A percentile compares a stretch with the other conserved stretches of the same genome.
Conservation (phyloP, 1,284 basidiomycete genomes). For the Cystobasidium slooffiae region DNA sequence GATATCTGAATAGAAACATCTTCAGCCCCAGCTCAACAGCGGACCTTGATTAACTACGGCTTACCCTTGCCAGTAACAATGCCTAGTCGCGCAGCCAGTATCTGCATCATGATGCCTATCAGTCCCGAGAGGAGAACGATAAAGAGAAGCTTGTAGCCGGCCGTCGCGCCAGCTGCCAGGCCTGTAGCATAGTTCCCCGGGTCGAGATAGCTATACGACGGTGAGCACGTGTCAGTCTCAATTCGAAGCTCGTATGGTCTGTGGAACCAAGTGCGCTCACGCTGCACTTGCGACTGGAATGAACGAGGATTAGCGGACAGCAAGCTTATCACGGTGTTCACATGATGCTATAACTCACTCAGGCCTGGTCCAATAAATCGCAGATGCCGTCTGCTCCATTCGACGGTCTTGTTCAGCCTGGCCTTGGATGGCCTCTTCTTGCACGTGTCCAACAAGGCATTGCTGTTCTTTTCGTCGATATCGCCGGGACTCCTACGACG, state of each 20-base stretch:
- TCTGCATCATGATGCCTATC: constrained; percentile 73
- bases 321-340: background rate
- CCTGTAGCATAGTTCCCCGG: constrained; percentile 51
- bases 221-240: background rate
- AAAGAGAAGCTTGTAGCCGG: constrained; percentile 82
- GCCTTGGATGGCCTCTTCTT: background rate
- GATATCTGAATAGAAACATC: constrained; percentile 49
- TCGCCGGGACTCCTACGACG: too few species aligned
- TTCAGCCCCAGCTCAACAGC: background rate
- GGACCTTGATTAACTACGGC: constrained; percentile 45
- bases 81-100: constrained; percentile 62
- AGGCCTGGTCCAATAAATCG: constrained; percentile 41
- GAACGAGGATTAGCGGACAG: background rate
- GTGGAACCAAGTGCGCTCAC: too few species aligned
- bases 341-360: constrained; percentile 7
- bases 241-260: too few species aligned
- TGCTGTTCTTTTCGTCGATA: too few species aligned
- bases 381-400: constrained; percentile 25
- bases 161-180: constrained; percentile 52
- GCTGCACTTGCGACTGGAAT: constrained; percentile 41
- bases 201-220: constrained; percentile 33
- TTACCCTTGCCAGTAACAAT: constrained; percentile 59
- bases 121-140: constrained; percentile 80
- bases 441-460: background rate
- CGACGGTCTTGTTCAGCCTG: background rate